phyloP scores from a whole-genome alignment of 2,329 filamentous ascomycete genomes.

The Pseudopyrenochaeta lycopersici region DNA sequence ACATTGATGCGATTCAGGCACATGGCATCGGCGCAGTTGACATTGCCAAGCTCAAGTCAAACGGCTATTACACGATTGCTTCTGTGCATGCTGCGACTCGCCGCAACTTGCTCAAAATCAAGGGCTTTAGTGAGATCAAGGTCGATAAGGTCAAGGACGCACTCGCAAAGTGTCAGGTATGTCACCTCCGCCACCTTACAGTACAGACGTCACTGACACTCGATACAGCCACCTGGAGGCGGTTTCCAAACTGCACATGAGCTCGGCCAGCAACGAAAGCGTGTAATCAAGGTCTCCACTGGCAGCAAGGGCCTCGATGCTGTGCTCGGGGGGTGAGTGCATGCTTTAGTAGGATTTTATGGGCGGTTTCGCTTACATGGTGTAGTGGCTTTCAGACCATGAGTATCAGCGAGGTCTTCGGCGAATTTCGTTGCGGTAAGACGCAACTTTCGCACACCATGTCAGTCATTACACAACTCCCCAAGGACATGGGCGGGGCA shows the following conservation, averaged over 20 bases:
- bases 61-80: conserved; percentile 70
- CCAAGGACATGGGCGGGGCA: conserved; percentile 69
- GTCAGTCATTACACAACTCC: conserved; percentile 69
- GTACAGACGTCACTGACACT: conserved; percentile 15
- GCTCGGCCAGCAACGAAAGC: conserved; percentile 68
- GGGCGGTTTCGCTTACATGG: conserved; percentile 12
- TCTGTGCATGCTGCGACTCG: conserved; percentile 68
- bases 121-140: conserved; percentile 75
- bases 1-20: conserved; percentile 72
- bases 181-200: conserved; percentile 8
- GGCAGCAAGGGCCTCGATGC: conserved; percentile 74
- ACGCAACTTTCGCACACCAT: conserved; percentile 75
- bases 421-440: conserved; percentile 72
- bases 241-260: conserved; percentile 74
- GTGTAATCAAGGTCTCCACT: conserved; percentile 71
- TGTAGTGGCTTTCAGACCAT: conserved; percentile 72
- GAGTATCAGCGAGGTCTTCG: conserved; percentile 73
- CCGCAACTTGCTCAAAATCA: conserved; percentile 70
- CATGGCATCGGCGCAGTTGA: conserved; percentile 73
- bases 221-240: conserved; percentile 61
- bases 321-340: conserved; percentile 67
- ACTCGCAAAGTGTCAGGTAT: conserved; percentile 67
- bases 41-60: conserved; percentile 70
- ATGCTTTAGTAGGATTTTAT: not conserved
- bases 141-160: conserved; percentile 77